phyloP scores from a whole-genome alignment of 331 rosid species.

The Malus hybrid region DNA sequence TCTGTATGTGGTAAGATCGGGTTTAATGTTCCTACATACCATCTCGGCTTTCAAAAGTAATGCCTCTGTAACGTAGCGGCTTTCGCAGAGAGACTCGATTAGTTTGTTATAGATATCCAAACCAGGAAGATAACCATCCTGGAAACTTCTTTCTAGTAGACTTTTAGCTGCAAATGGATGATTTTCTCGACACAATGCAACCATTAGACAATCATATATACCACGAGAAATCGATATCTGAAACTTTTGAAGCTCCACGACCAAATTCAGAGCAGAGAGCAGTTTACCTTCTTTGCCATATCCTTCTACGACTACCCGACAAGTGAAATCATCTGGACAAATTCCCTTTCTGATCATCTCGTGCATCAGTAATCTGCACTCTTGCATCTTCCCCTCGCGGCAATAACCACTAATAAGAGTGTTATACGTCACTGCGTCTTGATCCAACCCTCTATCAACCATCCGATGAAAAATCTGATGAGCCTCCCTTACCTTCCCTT shows the following conservation, averaged over 20 bases:
- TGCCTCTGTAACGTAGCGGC: constrained; percentile 44
- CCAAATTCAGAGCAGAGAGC: constrained; percentile 61
- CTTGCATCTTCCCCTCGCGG: constrained; percentile 47
- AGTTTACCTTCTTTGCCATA: constrained; percentile 58
- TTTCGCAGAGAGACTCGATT: constrained; percentile 50
- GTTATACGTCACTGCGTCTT: constrained; percentile 54
- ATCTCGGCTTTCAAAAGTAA: constrained; percentile 44
- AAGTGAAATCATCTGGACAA: constrained; percentile 53
- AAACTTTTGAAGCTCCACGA: constrained; percentile 56
- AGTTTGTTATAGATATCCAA: constrained; percentile 34
- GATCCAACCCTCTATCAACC: constrained; percentile 62
- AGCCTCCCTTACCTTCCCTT: constrained; percentile 64
- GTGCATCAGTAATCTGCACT: constrained; percentile 42
- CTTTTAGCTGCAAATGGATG: constrained; percentile 77
- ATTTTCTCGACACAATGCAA: constrained; percentile 51
- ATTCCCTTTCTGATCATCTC: constrained; percentile 62
- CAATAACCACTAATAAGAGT: constrained; percentile 67
- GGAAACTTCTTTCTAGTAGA: constrained; percentile 46
- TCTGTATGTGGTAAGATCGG: constrained; percentile 35
- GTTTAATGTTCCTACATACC: constrained; percentile 26
- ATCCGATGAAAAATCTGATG: constrained; percentile 85
- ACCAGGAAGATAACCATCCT: constrained; percentile 39
- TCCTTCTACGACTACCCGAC: constrained; percentile 57
- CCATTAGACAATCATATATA: constrained; percentile 44
- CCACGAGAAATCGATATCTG: constrained; percentile 36